Evolutionary conservation across 208 protist species (phyloP).

Genomic region (Balamuthia mandrillaris): DNA sequence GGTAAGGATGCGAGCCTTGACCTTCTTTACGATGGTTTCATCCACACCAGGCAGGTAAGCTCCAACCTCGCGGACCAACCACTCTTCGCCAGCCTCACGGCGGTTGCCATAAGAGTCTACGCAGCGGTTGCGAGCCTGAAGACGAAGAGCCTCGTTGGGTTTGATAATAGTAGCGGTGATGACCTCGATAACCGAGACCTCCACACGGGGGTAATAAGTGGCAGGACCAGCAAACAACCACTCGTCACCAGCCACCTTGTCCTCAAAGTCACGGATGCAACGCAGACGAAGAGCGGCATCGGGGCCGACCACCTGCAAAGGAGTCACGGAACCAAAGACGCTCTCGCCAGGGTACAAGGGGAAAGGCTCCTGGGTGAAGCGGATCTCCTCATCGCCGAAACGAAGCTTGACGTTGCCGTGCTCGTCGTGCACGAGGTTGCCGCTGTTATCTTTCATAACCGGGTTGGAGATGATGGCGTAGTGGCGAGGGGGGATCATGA

Average conservation of each 20-base stretch:
- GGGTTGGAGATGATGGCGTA: slow-evolving; percentile 85
- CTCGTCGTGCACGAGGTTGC: slow-evolving; percentile 62
- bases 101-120: slow-evolving; percentile 52
- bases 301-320: slow-evolving; percentile 57
- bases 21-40: slow-evolving; percentile 74
- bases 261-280: slow-evolving; percentile 67
- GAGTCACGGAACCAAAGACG: slow-evolving; percentile 50
- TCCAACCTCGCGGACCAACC: slow-evolving; percentile 67
- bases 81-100: slow-evolving; percentile 79
- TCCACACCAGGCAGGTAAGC: slow-evolving; percentile 78
- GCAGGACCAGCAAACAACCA: slow-evolving; percentile 72
- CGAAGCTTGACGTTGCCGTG: slow-evolving; percentile 79
- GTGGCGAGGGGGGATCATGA: slow-evolving; percentile 79
- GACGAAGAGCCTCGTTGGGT: slow-evolving; percentile 68
- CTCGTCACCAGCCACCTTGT: slow-evolving; percentile 70
- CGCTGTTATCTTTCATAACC: slow-evolving; percentile 65
- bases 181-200: slow-evolving; percentile 67
- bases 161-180: slow-evolving; percentile 61
- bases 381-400: slow-evolving; percentile 86
- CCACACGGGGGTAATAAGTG: slow-evolving; percentile 72
- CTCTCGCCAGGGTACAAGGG: slow-evolving; percentile 76
- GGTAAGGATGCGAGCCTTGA: slow-evolving; percentile 70
- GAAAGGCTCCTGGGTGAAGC: slow-evolving; percentile 75
- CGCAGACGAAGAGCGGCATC: slow-evolving; percentile 63
- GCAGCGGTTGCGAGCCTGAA: slow-evolving; percentile 63